Conservation (phyloP, 129 eudicot genomes). For the Artemisia annua region DNA sequence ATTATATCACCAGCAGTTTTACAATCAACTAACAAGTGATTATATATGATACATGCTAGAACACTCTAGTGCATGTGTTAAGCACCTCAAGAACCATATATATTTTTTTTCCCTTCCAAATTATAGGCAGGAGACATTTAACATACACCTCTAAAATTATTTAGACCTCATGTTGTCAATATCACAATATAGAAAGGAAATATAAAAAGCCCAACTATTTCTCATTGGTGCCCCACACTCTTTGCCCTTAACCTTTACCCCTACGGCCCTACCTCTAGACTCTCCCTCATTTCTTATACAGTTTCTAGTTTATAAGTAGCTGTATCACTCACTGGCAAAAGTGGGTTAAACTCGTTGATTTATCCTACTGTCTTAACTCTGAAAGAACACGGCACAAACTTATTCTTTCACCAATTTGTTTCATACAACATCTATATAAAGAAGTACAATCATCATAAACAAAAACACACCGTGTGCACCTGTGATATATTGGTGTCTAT, state of each 20-base stretch:
- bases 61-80: no score
- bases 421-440: neutral
- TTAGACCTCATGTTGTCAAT: no score
- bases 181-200: no score
- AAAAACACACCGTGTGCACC: neutral
- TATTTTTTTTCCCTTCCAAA: no score
- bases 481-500: neutral
- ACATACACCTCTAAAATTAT: no score
- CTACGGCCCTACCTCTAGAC: neutral
- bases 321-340: conserved; percentile 23
- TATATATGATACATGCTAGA: no score
- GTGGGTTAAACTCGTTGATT: conserved; percentile 16
- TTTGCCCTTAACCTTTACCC: neutral
- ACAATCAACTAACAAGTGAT: no score
- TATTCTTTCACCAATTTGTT: conserved; percentile 19
- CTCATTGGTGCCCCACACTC: conserved; percentile 9
- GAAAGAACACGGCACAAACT: neutral
- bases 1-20: no score
- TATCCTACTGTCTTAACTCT: conserved; percentile 19
- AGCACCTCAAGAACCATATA: no score
- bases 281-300: neutral
- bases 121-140: no score
- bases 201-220: conserved; percentile 12
- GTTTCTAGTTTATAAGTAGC: conserved; percentile 22
- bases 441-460: neutral